These are phyloP conservation scores for Conticribra weissflogii DNA, from an alignment of 108 stramenopile species.

Conservation along the genomic window DNA sequence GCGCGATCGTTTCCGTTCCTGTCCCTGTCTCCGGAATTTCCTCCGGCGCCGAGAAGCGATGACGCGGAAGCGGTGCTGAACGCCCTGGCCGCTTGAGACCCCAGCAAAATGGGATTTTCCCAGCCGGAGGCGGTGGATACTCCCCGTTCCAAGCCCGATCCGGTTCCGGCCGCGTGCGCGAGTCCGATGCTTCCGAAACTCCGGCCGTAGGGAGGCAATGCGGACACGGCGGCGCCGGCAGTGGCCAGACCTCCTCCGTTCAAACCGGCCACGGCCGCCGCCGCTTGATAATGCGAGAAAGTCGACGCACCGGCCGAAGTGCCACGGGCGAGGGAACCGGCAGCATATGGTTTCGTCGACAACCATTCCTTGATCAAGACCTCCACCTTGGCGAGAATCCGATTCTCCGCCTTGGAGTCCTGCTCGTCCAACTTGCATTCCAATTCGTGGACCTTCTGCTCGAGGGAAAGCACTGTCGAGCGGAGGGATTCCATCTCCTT, in stretches of 20 bases:
- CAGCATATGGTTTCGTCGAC: slow-evolving; percentile 14
- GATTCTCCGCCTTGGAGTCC: slow-evolving; percentile 12
- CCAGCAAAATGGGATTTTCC: slow-evolving; percentile 17
- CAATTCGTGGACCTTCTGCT: slow-evolving; percentile 41
- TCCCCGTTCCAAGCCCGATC: slow-evolving; percentile 29
- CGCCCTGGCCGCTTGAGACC: slow-evolving; percentile 32
- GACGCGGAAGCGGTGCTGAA: slow-evolving; percentile 31
- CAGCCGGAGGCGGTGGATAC: neutral
- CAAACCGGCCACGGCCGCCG: too few relatives aligned
- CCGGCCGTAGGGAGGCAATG: neutral
- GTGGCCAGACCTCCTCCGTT: too few relatives aligned
- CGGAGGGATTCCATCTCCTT: slow-evolving; percentile 70
- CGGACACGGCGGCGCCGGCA: neutral
- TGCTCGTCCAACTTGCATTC: slow-evolving; percentile 16
- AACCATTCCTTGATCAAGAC: slow-evolving; percentile 33
- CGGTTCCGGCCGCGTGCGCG: slow-evolving; percentile 4
- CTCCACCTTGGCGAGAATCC: slow-evolving; percentile 33
- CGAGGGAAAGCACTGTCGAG: slow-evolving; percentile 57
- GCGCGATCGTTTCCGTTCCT: slow-evolving; percentile 47
- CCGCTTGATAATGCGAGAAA: neutral
- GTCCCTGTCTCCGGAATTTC: slow-evolving; percentile 53
- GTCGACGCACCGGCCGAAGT: too few relatives aligned
- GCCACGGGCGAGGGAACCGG: neutral
- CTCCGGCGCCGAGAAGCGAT: slow-evolving; percentile 21
- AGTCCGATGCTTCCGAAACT: neutral